phyloP scores from a whole-genome alignment of 805 yeast species.

The baker's yeast (Saccharomyces cerevisiae) region DNA sequence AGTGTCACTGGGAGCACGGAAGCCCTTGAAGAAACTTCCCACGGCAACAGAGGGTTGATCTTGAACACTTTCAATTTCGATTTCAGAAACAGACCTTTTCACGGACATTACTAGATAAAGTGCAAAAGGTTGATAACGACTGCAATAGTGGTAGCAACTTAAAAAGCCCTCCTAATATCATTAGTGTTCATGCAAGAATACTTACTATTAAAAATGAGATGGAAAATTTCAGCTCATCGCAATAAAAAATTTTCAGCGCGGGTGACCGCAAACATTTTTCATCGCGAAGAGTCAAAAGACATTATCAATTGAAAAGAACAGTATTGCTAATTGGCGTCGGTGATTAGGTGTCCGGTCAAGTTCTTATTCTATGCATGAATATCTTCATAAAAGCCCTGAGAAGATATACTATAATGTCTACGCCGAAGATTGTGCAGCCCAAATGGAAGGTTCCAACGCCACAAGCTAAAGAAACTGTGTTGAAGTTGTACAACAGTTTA shows the following conservation, averaged over 20 bases:
- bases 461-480: slow-evolving; percentile 30
- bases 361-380: neutral
- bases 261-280: neutral
- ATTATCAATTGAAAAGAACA: neutral
- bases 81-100: slow-evolving; percentile 13
- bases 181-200: neutral
- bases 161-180: neutral
- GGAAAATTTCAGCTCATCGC: neutral
- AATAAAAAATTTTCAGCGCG: neutral
- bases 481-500: slow-evolving; percentile 72
- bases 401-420: neutral
- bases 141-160: neutral
- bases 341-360: neutral
- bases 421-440: slow-evolving; percentile 39
- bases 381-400: neutral
- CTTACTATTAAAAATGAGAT: neutral
- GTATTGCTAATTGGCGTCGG: neutral
- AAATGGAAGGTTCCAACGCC: slow-evolving; percentile 39
- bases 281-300: neutral
- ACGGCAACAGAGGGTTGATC: slow-evolving; percentile 46
- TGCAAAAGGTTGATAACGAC: neutral
- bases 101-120: slow-evolving; percentile 7
- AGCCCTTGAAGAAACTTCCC: slow-evolving; percentile 76
- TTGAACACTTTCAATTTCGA: slow-evolving; percentile 31
- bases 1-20: slow-evolving; percentile 50